Evolutionary conservation across 331 rosid genomes (phyloP).

Genomic region (Malus hybrid): DNA sequence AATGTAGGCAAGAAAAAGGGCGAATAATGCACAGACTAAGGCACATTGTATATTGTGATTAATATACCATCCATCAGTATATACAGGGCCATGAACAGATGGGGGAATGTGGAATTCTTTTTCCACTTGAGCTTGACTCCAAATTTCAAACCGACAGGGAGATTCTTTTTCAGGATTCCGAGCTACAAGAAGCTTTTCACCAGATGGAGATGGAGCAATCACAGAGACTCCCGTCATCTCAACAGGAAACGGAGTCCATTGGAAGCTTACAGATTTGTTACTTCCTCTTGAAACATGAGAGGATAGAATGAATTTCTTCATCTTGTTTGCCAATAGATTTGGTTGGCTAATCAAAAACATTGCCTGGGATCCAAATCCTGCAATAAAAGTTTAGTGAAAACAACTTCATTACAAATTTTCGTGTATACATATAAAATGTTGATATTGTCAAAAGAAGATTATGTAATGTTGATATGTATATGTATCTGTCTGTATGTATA

Average conservation of each 20-base stretch:
- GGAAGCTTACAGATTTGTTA: slow-evolving; percentile 28
- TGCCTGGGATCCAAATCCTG: slow-evolving; percentile 38
- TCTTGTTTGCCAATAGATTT: slow-evolving; percentile 61
- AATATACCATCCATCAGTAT: slow-evolving; percentile 69
- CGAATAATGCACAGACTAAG: too few relatives aligned
- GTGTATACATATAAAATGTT: too few relatives aligned
- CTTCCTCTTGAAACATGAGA: slow-evolving; percentile 41
- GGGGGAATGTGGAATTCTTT: slow-evolving; percentile 64
- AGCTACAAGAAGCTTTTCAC: slow-evolving; percentile 51
- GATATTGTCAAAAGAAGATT: too few relatives aligned
- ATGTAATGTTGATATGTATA: too few relatives aligned
- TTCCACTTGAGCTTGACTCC: slow-evolving; percentile 51
- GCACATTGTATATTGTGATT: not conserved
- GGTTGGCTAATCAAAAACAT: slow-evolving; percentile 70
- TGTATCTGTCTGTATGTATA: too few relatives aligned
- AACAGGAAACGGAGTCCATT: slow-evolving; percentile 77
- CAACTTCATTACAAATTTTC: not conserved
- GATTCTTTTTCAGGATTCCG: slow-evolving; percentile 62
- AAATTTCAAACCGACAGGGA: slow-evolving; percentile 55
- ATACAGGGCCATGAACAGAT: slow-evolving; percentile 70
- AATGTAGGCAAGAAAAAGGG: not conserved
- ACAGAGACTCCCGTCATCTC: slow-evolving; percentile 65
- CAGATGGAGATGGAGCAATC: slow-evolving; percentile 82
- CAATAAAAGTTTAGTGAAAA: not conserved
- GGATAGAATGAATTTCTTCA: slow-evolving; percentile 51